Percentiles rank a stretch among this genome's conserved stretches.
Conservation (phyloP, 164 flowering plant genomes). For the Sedum album region DNA sequence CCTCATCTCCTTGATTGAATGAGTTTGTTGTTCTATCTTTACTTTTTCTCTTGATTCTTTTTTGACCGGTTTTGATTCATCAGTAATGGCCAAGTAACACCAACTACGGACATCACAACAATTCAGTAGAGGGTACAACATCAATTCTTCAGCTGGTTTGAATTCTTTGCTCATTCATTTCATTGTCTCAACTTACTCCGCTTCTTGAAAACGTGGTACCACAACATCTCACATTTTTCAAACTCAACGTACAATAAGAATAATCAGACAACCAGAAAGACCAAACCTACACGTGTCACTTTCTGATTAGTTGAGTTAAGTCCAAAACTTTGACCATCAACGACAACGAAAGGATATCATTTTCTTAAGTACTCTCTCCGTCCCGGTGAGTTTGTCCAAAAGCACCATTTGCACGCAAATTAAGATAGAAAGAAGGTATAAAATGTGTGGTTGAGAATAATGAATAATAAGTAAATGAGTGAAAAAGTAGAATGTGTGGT, state of each 20-base stretch:
- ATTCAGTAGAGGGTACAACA: neutral
- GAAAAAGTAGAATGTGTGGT: too few relatives aligned
- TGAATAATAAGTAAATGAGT: too few relatives aligned
- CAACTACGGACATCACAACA: neutral
- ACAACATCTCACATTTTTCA: too few relatives aligned
- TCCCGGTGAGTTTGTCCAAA: too few relatives aligned
- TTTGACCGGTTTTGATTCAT: too few relatives aligned
- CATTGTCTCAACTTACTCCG: neutral
- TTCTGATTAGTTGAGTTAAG: neutral
- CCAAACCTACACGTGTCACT: neutral
- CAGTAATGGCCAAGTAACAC: too few relatives aligned
- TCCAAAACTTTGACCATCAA: slow-evolving; percentile 3
- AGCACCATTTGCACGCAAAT: too few relatives aligned
- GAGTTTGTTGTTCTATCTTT: neutral
- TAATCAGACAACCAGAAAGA: neutral
- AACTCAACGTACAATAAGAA: neutral
- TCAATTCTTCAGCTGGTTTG: neutral
- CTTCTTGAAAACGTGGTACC: slow-evolving; percentile 6
- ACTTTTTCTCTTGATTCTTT: neutral
- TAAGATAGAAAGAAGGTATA: too few relatives aligned
- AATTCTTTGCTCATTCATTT: slow-evolving; percentile 1
- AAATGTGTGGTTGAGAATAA: too few relatives aligned
- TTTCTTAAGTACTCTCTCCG: too few relatives aligned
- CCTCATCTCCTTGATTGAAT: slow-evolving; percentile 9
- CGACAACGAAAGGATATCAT: neutral